These are phyloP conservation scores for Solanum peruvianum DNA, from an alignment of 257 asterid genomes.

Conservation along the genomic window DNA sequence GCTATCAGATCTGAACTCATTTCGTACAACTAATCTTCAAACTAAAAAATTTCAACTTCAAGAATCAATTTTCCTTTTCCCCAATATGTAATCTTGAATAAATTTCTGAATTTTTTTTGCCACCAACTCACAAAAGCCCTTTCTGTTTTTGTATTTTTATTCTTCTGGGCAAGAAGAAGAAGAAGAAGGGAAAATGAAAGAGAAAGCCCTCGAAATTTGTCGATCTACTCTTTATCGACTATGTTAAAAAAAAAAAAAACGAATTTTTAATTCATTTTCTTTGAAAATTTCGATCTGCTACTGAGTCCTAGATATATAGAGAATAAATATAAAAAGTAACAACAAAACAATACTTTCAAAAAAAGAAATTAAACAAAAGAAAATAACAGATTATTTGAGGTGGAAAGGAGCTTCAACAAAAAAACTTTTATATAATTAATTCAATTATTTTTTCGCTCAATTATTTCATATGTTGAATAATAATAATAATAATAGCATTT, in stretches of 20 bases:
- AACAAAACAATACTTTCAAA: background rate
- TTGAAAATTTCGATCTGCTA: background rate
- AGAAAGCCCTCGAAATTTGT: slow-evolving; percentile 3
- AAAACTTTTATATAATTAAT: background rate
- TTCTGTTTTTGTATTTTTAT: background rate
- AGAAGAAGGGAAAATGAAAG: background rate
- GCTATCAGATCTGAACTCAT: slow-evolving; percentile 90
- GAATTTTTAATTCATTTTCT: background rate
- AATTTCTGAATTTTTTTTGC: background rate
- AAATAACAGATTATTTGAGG: background rate
- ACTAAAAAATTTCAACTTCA: background rate
- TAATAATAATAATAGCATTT: no score
- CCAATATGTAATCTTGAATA: background rate
- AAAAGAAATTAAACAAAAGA: background rate
- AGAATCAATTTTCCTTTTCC: background rate
- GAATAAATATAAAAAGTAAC: background rate
- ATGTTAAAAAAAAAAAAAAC: background rate
- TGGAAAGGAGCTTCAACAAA: background rate
- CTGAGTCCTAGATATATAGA: background rate
- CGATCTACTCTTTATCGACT: slow-evolving; percentile 15
- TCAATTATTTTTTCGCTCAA: background rate
- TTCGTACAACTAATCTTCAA: background rate
- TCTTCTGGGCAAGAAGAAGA: background rate
- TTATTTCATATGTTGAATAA: background rate
- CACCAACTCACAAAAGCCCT: background rate